Evolutionary conservation across 768 basidiomycete genomes (phyloP).

Genomic region (Leccinum fibrillosum): DNA sequence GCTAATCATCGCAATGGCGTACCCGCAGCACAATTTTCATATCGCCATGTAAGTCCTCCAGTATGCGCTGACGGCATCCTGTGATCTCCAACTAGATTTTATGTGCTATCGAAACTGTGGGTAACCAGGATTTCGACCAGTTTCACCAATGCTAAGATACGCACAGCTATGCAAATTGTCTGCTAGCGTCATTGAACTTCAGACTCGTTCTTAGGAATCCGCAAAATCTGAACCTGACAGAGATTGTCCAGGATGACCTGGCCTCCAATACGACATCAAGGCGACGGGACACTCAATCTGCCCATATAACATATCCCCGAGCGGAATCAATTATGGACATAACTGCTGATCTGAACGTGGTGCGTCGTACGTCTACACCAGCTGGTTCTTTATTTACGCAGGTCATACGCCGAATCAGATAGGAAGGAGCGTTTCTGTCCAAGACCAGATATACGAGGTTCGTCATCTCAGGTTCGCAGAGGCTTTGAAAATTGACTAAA

Average conservation of each 20-base stretch:
- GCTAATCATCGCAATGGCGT: conserved; percentile 7
- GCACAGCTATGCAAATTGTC: neutral
- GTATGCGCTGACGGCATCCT: neutral
- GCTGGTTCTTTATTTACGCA: neutral
- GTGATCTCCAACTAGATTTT: too few relatives aligned
- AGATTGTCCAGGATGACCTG: neutral
- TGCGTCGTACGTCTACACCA: neutral
- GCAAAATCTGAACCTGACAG: neutral
- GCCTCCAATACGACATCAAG: neutral
- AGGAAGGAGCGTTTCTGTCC: neutral
- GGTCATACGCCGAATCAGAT: neutral
- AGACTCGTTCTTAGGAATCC: neutral
- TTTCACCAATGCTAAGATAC: neutral
- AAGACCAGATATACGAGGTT: neutral
- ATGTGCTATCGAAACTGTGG: neutral
- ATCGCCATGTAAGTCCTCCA: conserved; percentile 18
- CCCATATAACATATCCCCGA: neutral
- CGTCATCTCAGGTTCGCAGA: neutral
- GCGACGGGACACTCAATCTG: neutral
- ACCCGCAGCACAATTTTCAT: conserved; percentile 1
- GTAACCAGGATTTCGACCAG: neutral
- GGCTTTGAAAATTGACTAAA: neutral
- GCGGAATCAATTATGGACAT: neutral
- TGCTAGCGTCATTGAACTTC: neutral
- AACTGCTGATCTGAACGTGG: neutral